Percentiles rank a stretch among this genome's conserved stretches.
These are phyloP conservation scores for Microcyclospora pomicola DNA, from an alignment of 2,329 filamentous ascomycete genomes.

Conservation along the genomic window DNA sequence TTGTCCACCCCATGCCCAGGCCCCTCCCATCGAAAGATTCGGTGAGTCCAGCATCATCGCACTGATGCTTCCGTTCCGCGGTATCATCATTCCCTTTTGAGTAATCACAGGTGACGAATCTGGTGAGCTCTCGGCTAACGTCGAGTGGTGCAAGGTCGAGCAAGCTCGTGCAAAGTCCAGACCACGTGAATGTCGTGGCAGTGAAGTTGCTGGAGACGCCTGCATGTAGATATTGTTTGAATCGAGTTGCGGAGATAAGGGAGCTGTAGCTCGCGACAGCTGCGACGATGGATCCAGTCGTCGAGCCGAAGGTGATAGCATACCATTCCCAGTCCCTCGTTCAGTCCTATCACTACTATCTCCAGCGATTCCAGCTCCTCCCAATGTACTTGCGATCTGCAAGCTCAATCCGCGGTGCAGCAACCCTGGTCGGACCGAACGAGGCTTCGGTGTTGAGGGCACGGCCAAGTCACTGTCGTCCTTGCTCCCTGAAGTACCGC, in stretches of 20 bases:
- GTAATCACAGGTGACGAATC: slow-evolving; percentile 81
- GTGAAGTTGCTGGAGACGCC: slow-evolving; percentile 64
- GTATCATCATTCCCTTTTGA: slow-evolving; percentile 50
- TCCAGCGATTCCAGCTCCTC: slow-evolving; percentile 23
- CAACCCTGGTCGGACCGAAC: slow-evolving; percentile 45
- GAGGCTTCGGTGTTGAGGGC: slow-evolving; percentile 34
- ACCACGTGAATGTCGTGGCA: slow-evolving; percentile 78
- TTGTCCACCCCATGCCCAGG: slow-evolving; percentile 7
- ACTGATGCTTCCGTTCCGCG: slow-evolving; percentile 29
- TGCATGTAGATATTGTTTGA: slow-evolving; percentile 29
- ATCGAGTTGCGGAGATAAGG: slow-evolving; percentile 13
- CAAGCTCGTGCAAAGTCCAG: slow-evolving; percentile 88
- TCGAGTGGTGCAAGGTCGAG: slow-evolving; percentile 91
- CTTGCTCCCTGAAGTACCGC: slow-evolving; percentile 18
- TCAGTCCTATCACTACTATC: slow-evolving; percentile 6
- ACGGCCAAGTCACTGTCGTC: slow-evolving; percentile 29
- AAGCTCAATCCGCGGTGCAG: slow-evolving; percentile 52
- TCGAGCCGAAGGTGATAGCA: no score
- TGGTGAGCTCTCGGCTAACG: slow-evolving; percentile 75
- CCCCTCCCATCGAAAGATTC: slow-evolving; percentile 28
- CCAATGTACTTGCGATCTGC: slow-evolving; percentile 42
- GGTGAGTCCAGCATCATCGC: slow-evolving; percentile 47
- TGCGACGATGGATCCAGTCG: slow-evolving; percentile 16
- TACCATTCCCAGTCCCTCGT: no score
- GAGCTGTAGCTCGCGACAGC: slow-evolving; percentile 5